Percentiles rank a stretch among this genome's conserved stretches.
phyloP scores from a whole-genome alignment of 495 filamentous ascomycete genomes.

The Glutinoglossum americanum region DNA sequence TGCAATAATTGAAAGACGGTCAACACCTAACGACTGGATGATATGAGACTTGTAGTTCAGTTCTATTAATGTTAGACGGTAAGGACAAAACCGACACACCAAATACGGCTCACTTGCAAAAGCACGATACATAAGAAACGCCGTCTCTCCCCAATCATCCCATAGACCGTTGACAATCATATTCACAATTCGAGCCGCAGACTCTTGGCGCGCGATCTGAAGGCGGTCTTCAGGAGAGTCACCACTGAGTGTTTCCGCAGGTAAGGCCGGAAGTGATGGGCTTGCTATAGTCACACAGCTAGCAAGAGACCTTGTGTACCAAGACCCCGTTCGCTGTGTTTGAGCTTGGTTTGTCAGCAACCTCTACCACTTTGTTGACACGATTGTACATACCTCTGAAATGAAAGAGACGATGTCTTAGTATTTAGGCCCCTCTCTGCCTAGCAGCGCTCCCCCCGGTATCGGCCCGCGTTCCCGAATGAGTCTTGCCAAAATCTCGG shows the following conservation, averaged over 20 bases:
- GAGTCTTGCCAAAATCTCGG: too few species aligned
- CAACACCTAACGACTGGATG: not conserved
- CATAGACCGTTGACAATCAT: not conserved
- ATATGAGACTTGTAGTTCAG: not conserved
- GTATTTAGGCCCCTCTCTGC: too few species aligned
- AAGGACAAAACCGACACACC: not conserved
- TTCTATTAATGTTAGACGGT: not conserved
- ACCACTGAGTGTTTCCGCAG: not conserved
- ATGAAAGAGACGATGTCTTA: too few species aligned
- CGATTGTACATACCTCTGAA: too few species aligned
- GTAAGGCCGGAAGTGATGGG: not conserved
- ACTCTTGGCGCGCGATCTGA: not conserved
- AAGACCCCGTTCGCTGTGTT: not conserved
- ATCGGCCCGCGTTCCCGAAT: too few species aligned
- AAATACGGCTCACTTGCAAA: not conserved
- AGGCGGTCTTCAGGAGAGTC: not conserved
- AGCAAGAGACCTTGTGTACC: not conserved
- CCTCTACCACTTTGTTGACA: too few species aligned
- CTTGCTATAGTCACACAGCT: not conserved
- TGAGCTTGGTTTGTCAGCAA: not conserved
- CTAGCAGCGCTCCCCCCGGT: too few species aligned
- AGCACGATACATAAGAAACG: not conserved
- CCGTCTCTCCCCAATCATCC: not conserved
- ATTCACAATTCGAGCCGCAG: not conserved
- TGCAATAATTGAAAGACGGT: not conserved